phyloP scores from a whole-genome alignment of 2,329 filamentous ascomycete species.

The Akanthomyces lecanii region DNA sequence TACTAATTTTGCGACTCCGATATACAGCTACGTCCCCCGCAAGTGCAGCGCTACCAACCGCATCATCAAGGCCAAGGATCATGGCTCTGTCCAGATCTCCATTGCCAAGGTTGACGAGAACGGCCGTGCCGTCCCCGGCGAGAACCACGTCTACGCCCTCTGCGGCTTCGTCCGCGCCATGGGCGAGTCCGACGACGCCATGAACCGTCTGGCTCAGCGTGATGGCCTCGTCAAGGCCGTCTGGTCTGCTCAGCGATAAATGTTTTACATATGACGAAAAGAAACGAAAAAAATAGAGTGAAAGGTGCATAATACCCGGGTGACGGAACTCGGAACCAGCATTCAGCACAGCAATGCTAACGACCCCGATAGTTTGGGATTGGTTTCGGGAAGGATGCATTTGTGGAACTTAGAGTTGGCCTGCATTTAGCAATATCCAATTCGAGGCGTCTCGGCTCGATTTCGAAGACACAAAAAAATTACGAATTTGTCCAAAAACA shows the following conservation, averaged over 20 bases:
- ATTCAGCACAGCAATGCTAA: slow-evolving; percentile 11
- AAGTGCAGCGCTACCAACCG: slow-evolving; percentile 99
- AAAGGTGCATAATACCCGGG: slow-evolving; percentile 22
- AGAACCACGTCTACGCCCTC: slow-evolving; percentile 96
- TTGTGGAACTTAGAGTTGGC: slow-evolving; percentile 40
- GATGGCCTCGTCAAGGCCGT: slow-evolving; percentile 97
- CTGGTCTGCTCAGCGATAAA: slow-evolving; percentile 74
- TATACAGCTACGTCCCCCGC: slow-evolving; percentile 84
- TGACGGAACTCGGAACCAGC: slow-evolving; percentile 4
- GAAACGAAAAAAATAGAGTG: slow-evolving; percentile 19
- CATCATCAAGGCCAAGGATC: slow-evolving; percentile 99
- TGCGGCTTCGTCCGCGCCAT: slow-evolving; percentile 97
- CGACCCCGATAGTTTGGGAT: slow-evolving; percentile 25
- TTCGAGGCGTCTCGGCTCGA: slow-evolving; percentile 45
- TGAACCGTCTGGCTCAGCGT: slow-evolving; percentile 93
- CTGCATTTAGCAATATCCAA: slow-evolving; percentile 41
- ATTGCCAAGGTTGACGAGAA: slow-evolving; percentile 99
- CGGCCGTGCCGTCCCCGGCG: slow-evolving; percentile 86
- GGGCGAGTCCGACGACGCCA: slow-evolving; percentile 94
- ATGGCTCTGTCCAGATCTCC: slow-evolving; percentile 95
- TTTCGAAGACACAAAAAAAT: slow-evolving; percentile 37
- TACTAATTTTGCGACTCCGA: slow-evolving; percentile 25
- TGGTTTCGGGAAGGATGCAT: slow-evolving; percentile 36
- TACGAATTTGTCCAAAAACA: slow-evolving; percentile 24
- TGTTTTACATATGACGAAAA: slow-evolving; percentile 15